Evolutionary conservation across 805 yeast genomes (phyloP).

Genomic region (Kuraishia hungarica): DNA sequence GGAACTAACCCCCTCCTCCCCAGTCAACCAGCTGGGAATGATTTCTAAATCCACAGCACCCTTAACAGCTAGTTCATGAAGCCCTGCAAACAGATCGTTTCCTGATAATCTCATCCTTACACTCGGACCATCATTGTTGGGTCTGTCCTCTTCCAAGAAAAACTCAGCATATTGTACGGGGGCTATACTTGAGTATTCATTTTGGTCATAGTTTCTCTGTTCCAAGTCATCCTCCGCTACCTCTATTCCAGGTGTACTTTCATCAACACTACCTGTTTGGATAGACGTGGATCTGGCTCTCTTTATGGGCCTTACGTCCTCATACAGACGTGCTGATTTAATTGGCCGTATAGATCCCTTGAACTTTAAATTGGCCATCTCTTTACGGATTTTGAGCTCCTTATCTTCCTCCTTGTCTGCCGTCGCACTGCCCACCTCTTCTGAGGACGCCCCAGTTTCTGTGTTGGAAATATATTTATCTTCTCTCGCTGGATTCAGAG

Average conservation of each 20-base stretch:
- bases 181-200: conserved; percentile 41
- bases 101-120: conserved; percentile 41
- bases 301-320: conserved; percentile 22
- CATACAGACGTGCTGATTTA: conserved; percentile 28
- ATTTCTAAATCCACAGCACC: conserved; percentile 41
- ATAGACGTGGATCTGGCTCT: conserved; percentile 10
- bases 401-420: conserved; percentile 8
- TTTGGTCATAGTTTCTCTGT: conserved; percentile 11
- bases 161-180: conserved; percentile 51
- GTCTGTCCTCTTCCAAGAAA: conserved; percentile 24
- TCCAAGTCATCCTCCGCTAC: conserved; percentile 7
- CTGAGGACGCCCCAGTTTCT: too few relatives aligned
- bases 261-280: conserved; percentile 4
- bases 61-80: conserved; percentile 54
- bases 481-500: conserved; percentile 13
- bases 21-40: conserved; percentile 73
- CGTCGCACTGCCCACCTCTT: conserved; percentile 12
- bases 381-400: conserved; percentile 18
- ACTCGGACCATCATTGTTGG: conserved; percentile 10
- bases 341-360: conserved; percentile 42
- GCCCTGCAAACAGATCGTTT: conserved; percentile 67
- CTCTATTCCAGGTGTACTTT: background rate
- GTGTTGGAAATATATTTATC: conserved; percentile 7
- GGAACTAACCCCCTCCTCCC: conserved; percentile 52
- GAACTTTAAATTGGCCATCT: conserved; percentile 48